Base-by-base conservation (phyloP, 2,329 filamentous ascomycete genomes). In the Ilyonectria mors-panacis region DNA sequence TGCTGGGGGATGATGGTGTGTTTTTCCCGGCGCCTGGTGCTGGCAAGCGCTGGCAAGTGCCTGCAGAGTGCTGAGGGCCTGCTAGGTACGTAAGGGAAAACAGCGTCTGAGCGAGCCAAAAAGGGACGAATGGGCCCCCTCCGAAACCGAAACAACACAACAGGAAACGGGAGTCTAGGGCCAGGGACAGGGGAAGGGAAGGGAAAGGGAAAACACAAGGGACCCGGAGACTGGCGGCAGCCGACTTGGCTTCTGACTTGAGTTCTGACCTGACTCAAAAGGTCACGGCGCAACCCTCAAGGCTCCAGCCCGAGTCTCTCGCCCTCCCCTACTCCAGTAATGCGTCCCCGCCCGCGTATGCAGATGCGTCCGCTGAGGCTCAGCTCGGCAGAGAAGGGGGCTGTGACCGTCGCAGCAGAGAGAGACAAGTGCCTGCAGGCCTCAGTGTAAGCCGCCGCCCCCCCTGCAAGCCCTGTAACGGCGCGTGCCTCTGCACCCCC, bases 71-170 rank as follows among this genome's bases (percentile, higher is more conserved):
- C 26, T 26, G 26, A 26, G 26, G 26, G 26, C 26, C 26, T 26
- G 26, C 26, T 26, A 26, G 26, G 26, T 26, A 33, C 30, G 8
- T 12, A 33, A 33, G 30, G 30, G 30, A 33, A 33, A 33, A 33
- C 8, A 33, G 30, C 12, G 30, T 33, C 30, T 7, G 30, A 12
- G 30, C 59, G 48, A 61, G 59, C 59, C 48, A 61, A 59, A 48
- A 35, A 35, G 39, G 48, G 33, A 54, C 48, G 48, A 35, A 55
- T 45, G 50, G 50, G 39, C 30, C 59, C 59, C 28, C 28, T 53
- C 50, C 44, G 21, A 62, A 55, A 39, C 42, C 59, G 59, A 56
- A 63, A 63, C 59, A 63, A 44, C 42, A 59, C 59, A 63, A 44
- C 42, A 59, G 45, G 33, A 55, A 19, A 59, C 51, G 35, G 37